Percentiles rank a stretch among this genome's conserved stretches.
Conservation (phyloP, 106 monocot genomes). For the Phalaenopsis aphrodite region DNA sequence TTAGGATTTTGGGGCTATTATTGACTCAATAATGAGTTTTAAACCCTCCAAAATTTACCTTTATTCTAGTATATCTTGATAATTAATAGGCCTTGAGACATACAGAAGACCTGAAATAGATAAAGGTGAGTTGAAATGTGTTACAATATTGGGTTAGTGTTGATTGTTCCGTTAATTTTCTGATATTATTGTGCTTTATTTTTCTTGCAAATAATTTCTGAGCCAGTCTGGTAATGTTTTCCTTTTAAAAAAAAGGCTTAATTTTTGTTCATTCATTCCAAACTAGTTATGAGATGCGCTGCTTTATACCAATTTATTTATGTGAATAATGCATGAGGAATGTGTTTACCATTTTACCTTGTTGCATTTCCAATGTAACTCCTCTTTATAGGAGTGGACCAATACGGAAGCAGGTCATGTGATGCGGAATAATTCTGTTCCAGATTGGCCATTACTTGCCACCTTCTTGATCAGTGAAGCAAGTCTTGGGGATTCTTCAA, state of each 20-base stretch:
- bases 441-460: constrained; percentile 91
- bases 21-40: too few species aligned
- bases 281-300: not conserved
- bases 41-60: too few species aligned
- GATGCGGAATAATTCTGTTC: constrained; percentile 61
- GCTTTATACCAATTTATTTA: too few species aligned
- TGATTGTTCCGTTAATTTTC: not conserved
- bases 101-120: not conserved
- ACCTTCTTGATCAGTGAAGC: constrained; percentile 95
- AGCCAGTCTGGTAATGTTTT: not conserved
- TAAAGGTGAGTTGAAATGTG: not conserved
- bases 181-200: not conserved
- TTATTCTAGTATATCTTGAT: too few species aligned
- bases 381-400: constrained; percentile 60
- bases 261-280: not conserved
- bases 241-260: not conserved
- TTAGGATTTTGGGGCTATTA: too few species aligned
- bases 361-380: not conserved
- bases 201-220: not conserved
- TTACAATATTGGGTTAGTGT: not conserved
- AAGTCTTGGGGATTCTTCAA: constrained; percentile 57
- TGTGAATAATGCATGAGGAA: too few species aligned
- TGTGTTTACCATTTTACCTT: too few species aligned
- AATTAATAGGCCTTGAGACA: too few species aligned
- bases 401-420: constrained; percentile 52